Conservation (phyloP, 768 basidiomycete genomes). For the Mrakia blollopis region DNA sequence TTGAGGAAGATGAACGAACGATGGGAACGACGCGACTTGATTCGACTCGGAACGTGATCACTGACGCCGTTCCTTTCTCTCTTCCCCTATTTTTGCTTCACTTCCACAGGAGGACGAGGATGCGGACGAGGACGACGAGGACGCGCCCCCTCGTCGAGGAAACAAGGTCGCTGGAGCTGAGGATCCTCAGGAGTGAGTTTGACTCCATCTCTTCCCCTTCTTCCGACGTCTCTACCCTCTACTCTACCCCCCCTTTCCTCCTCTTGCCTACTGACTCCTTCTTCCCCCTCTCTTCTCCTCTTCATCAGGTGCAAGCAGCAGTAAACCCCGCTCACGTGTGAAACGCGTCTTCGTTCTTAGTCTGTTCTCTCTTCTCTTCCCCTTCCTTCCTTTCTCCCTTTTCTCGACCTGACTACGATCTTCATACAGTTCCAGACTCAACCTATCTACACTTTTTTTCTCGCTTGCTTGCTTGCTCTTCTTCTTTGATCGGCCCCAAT, state of each 20-base stretch:
- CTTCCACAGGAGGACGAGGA: slow-evolving; percentile 52
- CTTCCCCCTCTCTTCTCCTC: too few species aligned
- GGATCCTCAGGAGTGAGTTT: slow-evolving; percentile 66
- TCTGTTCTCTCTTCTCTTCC: too few species aligned
- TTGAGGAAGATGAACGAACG: too few species aligned
- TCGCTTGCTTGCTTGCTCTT: too few species aligned
- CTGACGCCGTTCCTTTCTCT: slow-evolving; percentile 13
- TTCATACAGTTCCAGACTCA: too few species aligned
- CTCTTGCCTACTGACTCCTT: too few species aligned
- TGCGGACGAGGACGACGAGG: slow-evolving; percentile 60
- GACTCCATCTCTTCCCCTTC: background rate
- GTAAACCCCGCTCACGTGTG: slow-evolving; percentile 48
- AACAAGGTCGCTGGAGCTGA: slow-evolving; percentile 46
- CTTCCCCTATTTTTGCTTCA: slow-evolving; percentile 23
- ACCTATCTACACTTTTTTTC: too few species aligned
- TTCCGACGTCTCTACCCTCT: background rate
- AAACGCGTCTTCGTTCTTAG: too few species aligned
- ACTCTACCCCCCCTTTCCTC: background rate
- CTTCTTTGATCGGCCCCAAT: too few species aligned
- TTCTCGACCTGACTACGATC: too few species aligned
- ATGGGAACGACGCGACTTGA: background rate
- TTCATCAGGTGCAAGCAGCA: slow-evolving; percentile 67
- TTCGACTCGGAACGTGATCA: background rate
- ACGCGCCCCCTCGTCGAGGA: slow-evolving; percentile 59
- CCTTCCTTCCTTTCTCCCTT: too few species aligned